Conservation (phyloP, 192 early-diverging fungal species). For the Coemansia sp. region DNA sequence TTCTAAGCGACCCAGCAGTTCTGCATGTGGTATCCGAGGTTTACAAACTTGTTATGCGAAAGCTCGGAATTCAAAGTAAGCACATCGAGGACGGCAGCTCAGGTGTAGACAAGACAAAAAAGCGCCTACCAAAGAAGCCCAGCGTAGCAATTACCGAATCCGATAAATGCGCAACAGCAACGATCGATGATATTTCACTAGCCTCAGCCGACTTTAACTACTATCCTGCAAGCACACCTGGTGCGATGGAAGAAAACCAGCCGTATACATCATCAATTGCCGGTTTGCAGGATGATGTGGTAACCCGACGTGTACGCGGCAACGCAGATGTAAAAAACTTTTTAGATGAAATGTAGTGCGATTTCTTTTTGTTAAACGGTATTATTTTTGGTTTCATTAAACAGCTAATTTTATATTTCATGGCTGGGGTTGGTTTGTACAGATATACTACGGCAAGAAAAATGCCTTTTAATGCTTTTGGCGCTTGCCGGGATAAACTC, state of each 20-base stretch:
- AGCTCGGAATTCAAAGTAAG: conserved; percentile 3
- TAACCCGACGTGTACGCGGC: conserved; percentile 18
- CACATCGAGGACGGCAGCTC: neutral
- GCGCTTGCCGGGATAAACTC: too few species aligned
- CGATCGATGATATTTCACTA: conserved; percentile 7
- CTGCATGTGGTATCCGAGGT: conserved; percentile 22
- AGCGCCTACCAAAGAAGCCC: conserved; percentile 2
- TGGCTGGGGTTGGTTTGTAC: too few species aligned
- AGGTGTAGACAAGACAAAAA: neutral
- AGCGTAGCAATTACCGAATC: conserved; percentile 15
- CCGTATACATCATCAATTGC: conserved; percentile 8
- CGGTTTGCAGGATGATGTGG: conserved; percentile 24
- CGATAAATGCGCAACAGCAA: neutral
- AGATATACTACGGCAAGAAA: too few species aligned
- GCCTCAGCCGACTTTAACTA: neutral
- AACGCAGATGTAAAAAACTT: conserved; percentile 15
- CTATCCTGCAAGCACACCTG: neutral
- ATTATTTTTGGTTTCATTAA: neutral
- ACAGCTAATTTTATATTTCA: neutral
- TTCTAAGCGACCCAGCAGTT: conserved; percentile 33
- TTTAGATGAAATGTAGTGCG: conserved; percentile 12
- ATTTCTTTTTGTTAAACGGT: neutral
- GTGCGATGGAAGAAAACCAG: conserved; percentile 16
- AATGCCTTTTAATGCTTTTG: too few species aligned
- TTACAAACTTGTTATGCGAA: neutral